Evolutionary conservation across 176 grass and related monocot species (phyloP).

Genomic region (Cenchrus americanus): DNA sequence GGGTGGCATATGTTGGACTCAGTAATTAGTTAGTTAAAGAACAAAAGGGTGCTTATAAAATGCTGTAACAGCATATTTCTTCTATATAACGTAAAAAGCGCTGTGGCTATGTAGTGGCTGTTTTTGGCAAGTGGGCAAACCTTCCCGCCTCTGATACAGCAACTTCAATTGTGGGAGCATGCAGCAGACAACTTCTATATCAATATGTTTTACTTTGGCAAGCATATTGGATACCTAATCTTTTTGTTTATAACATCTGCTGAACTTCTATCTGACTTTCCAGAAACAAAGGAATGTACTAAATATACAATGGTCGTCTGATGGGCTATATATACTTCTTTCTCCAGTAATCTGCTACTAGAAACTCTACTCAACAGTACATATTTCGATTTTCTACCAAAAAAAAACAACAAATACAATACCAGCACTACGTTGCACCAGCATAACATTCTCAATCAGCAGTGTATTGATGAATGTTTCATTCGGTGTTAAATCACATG

Average conservation of each 20-base stretch:
- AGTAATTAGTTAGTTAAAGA: slow-evolving; percentile 32
- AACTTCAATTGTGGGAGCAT: neutral
- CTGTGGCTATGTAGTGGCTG: neutral
- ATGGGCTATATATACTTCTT: slow-evolving; percentile 3
- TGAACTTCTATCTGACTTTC: slow-evolving; percentile 17
- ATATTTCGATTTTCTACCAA: neutral
- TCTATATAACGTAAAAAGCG: neutral
- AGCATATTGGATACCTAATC: neutral
- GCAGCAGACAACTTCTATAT: neutral
- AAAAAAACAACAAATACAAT: slow-evolving; percentile 6
- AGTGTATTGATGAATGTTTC: neutral
- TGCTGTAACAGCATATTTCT: neutral
- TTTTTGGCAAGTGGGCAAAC: slow-evolving; percentile 24
- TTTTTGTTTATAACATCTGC: neutral
- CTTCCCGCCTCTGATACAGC: neutral
- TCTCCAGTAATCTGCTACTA: neutral
- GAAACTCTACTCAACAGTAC: neutral
- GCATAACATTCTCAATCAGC: neutral
- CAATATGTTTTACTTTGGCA: neutral
- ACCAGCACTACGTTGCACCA: neutral
- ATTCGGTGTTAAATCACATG: neutral
- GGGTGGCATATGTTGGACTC: neutral
- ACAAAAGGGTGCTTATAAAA: slow-evolving; percentile 2
- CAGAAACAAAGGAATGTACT: neutral
- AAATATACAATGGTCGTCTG: slow-evolving; percentile 14